Evolutionary conservation across 140 eudicot genomes (phyloP).

Genomic region (Senecio squalidus): DNA sequence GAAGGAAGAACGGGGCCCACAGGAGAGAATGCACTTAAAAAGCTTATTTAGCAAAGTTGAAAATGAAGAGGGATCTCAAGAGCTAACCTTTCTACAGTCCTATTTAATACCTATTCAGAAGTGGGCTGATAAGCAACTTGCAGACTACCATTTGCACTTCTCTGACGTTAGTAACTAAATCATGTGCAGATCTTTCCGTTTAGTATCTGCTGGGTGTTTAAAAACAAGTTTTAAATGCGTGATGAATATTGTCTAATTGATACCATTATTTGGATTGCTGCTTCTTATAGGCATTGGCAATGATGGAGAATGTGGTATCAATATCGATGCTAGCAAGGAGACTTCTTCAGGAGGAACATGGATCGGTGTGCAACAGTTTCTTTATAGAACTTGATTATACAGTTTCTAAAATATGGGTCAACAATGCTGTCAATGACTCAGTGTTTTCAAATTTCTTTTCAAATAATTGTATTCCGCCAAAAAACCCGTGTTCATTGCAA

Average conservation of each 20-base stretch:
- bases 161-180: conserved; percentile 55
- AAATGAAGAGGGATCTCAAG: conserved; percentile 53
- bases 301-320: conserved; percentile 73
- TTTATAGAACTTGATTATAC: too few relatives aligned
- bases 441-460: too few relatives aligned
- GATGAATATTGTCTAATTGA: conserved; percentile 12
- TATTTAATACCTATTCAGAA: conserved; percentile 75
- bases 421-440: too few relatives aligned
- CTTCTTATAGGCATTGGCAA: conserved; percentile 50
- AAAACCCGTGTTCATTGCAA: conserved; percentile 9
- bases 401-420: too few relatives aligned
- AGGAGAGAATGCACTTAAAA: conserved; percentile 89
- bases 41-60: conserved; percentile 77
- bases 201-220: neutral
- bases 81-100: conserved; percentile 78
- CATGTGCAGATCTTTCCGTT: neutral
- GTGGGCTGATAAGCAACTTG: conserved; percentile 93
- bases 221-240: neutral
- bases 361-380: conserved; percentile 60
- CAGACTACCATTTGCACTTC: conserved; percentile 82
- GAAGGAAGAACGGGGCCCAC: conserved; percentile 94
- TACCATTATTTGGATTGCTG: neutral
- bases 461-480: too few relatives aligned
- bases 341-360: conserved; percentile 91
- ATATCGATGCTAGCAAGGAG: conserved; percentile 83